phyloP scores from a whole-genome alignment of 1,284 basidiomycete species.

The Puccinia polysora region DNA sequence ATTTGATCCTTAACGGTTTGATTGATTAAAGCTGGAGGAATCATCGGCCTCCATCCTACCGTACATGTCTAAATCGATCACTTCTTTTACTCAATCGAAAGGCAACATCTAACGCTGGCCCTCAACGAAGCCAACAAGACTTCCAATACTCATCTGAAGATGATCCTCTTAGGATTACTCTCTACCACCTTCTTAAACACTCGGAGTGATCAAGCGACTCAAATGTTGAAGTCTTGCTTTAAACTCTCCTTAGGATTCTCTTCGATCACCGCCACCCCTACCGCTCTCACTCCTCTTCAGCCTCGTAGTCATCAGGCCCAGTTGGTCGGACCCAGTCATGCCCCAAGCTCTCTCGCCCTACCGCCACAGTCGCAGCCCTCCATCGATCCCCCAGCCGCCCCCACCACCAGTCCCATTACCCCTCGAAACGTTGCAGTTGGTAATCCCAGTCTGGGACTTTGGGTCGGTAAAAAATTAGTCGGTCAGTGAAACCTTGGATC shows the following conservation, averaged over 20 bases:
- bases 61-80: neutral
- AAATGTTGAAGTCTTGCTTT: constrained; percentile 24
- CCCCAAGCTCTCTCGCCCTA: no score
- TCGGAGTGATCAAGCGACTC: constrained; percentile 11
- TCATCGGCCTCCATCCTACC: no score
- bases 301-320: no score
- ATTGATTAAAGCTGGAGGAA: no score
- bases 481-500: constrained; percentile 1
- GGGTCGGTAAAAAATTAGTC: constrained; percentile 15
- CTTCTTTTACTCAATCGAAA: neutral
- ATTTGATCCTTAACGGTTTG: neutral
- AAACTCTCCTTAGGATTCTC: constrained; percentile 1
- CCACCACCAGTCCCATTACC: neutral
- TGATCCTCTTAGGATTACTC: constrained; percentile 11
- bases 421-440: neutral
- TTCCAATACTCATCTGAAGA: constrained; percentile 29
- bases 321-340: no score
- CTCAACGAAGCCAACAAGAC: constrained; percentile 17
- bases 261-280: neutral
- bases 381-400: neutral
- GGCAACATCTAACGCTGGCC: constrained; percentile 23
- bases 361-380: no score
- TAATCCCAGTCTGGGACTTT: constrained; percentile 13
- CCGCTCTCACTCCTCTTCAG: neutral
- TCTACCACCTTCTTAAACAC: constrained; percentile 25